Evolutionary conservation across 306 rosid genomes (phyloP).

Genomic region (Datisca glomerata): DNA sequence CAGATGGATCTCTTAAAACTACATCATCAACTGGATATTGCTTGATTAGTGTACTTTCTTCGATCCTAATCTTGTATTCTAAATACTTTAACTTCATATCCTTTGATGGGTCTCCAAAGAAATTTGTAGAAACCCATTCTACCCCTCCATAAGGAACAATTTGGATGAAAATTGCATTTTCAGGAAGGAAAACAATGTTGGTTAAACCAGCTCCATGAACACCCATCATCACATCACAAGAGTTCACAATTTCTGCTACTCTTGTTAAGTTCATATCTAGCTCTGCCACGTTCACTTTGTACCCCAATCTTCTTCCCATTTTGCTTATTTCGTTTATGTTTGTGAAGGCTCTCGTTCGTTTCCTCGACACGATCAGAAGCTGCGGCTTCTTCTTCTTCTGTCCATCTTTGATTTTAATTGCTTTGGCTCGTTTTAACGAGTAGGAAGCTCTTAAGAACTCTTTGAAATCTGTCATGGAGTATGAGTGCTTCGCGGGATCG

Average conservation of each 20-base stretch:
- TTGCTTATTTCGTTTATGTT: constrained; percentile 37
- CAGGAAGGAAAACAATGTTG: constrained; percentile 74
- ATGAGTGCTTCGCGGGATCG: constrained; percentile 40
- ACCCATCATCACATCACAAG: constrained; percentile 86
- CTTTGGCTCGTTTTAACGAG: constrained; percentile 34
- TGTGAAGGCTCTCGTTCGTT: constrained; percentile 50
- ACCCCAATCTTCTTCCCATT: constrained; percentile 52
- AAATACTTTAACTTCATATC: constrained; percentile 62
- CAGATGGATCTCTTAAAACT: constrained; percentile 37
- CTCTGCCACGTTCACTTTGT: constrained; percentile 37
- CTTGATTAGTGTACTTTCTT: constrained; percentile 63
- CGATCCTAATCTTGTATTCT: constrained; percentile 49
- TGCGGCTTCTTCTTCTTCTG: constrained; percentile 27
- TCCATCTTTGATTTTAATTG: constrained; percentile 22
- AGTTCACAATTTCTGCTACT: constrained; percentile 51
- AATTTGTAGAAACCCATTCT: constrained; percentile 51
- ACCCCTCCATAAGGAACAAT: constrained; percentile 62
- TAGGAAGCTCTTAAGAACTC: constrained; percentile 46
- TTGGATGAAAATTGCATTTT: constrained; percentile 65
- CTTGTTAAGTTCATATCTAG: constrained; percentile 28
- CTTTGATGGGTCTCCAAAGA: constrained; percentile 48
- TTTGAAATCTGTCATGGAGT: constrained; percentile 62
- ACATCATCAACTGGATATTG: constrained; percentile 53
- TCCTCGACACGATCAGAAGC: constrained; percentile 59
- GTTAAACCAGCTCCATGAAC: constrained; percentile 96